A percentile compares a stretch with the other conserved stretches of the same genome.
Conservation (phyloP, 139 green algal species). For the Pleodorina starrii region DNA sequence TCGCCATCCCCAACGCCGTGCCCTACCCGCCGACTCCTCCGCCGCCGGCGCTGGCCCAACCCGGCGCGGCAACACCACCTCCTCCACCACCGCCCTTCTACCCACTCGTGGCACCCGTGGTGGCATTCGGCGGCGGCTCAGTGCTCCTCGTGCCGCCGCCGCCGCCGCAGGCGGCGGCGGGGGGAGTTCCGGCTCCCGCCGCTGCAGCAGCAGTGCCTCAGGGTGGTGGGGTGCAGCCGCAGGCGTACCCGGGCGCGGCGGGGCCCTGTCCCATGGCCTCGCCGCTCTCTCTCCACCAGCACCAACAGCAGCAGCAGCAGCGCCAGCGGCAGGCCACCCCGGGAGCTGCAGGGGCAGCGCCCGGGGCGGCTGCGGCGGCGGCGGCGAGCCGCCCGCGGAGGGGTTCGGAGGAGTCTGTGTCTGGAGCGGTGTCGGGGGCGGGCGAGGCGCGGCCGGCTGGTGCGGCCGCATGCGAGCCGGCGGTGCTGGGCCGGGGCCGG, state of each 20-base stretch:
- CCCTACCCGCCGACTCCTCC: not conserved
- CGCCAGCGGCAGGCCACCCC: too few relatives aligned
- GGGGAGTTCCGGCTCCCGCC: not conserved
- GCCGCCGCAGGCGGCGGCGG: not conserved
- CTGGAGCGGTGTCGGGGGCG: too few relatives aligned
- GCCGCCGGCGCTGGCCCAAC: not conserved
- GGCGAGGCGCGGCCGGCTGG: too few relatives aligned
- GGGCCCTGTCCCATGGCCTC: conserved; percentile 22
- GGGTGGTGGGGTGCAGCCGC: not conserved
- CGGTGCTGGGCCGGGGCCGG: too few relatives aligned
- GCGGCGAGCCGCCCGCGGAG: not conserved
- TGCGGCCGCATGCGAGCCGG: too few relatives aligned
- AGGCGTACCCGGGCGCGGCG: not conserved
- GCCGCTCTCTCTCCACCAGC: conserved; percentile 10
- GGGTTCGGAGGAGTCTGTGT: not conserved
- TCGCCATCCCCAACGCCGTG: not conserved
- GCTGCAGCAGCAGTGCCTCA: not conserved
- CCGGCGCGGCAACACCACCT: not conserved
- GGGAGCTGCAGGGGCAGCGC: not conserved
- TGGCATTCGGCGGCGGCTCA: not conserved
- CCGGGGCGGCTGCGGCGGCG: not conserved
- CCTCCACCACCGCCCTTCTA: not conserved
- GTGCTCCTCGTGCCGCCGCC: not conserved
- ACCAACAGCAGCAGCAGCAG: not conserved
- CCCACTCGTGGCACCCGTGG: not conserved